Conservation (phyloP, 2,329 filamentous ascomycete genomes). For the Furcasterigmium furcatum region DNA sequence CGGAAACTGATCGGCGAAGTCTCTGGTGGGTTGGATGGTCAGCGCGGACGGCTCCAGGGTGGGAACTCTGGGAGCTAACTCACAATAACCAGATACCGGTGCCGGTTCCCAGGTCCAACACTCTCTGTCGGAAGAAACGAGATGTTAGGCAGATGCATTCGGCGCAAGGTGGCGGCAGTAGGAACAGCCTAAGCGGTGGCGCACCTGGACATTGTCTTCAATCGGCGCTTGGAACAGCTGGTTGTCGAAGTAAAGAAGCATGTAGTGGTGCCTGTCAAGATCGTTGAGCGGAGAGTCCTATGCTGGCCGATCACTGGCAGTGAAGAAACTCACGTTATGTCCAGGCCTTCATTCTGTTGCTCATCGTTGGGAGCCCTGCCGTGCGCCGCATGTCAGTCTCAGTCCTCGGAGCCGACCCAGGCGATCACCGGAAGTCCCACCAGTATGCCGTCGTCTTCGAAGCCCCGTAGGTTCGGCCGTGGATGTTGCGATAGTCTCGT, state of each 20-base stretch:
- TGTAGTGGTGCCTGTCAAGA: slow-evolving; percentile 2
- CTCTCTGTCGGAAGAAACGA: slow-evolving; percentile 1
- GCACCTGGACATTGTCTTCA: slow-evolving; percentile 16
- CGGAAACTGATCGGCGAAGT: slow-evolving; percentile 40
- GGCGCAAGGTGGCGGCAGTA: slow-evolving; percentile 1
- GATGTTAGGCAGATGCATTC: not conserved
- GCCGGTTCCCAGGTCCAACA: slow-evolving; percentile 46
- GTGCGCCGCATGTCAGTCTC: not conserved
- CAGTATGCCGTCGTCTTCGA: slow-evolving; percentile 21
- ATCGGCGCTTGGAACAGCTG: slow-evolving; percentile 34
- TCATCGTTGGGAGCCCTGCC: slow-evolving; percentile 15
- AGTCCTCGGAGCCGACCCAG: not conserved
- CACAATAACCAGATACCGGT: slow-evolving; percentile 44
- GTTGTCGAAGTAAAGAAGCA: slow-evolving; percentile 24
- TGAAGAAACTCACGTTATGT: slow-evolving; percentile 6
- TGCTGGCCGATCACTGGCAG: not conserved
- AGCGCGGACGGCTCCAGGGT: slow-evolving; percentile 11
- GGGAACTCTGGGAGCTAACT: not conserved
- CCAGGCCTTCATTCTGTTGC: slow-evolving; percentile 15
- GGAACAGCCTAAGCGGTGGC: too few relatives aligned
- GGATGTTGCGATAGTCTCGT: slow-evolving; percentile 26
- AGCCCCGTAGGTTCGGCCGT: slow-evolving; percentile 25
- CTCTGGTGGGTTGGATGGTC: slow-evolving; percentile 32
- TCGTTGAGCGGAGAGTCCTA: not conserved
- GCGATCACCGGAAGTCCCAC: slow-evolving; percentile 5